Evolutionary conservation across 2,329 filamentous ascomycete genomes (phyloP).

Genomic region (Verticillium albo-atrum): DNA sequence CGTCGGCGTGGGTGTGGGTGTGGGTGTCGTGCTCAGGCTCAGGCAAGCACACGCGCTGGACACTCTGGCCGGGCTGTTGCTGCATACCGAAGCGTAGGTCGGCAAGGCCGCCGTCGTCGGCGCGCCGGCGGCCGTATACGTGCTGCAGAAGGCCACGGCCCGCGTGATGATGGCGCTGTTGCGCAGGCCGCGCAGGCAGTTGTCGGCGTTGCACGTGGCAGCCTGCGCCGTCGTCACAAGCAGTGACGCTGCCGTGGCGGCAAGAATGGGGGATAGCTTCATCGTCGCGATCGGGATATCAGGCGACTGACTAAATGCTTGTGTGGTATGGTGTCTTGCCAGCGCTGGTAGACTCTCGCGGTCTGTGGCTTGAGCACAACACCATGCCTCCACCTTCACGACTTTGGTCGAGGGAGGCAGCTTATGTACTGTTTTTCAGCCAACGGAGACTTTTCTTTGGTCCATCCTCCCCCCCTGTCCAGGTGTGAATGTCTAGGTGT

Average conservation of each 20-base stretch:
- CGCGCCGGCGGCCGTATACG: background rate
- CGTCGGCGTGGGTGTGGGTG: background rate
- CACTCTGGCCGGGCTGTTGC: background rate
- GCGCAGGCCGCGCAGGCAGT: conserved; percentile 9
- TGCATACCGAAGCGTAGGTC: conserved; percentile 1
- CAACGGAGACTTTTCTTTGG: too few relatives aligned
- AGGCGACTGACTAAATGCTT: too few relatives aligned
- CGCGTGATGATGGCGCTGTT: background rate
- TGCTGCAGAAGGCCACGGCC: background rate
- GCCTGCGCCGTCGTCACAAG: background rate
- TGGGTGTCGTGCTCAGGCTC: background rate
- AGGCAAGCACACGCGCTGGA: background rate
- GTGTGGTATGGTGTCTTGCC: too few relatives aligned
- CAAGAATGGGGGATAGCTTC: background rate
- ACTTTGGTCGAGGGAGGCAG: background rate
- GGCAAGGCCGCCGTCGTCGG: background rate
- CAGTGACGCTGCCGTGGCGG: background rate
- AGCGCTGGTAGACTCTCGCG: background rate
- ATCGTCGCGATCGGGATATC: background rate
- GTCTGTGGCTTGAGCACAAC: background rate
- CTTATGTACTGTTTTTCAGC: background rate
- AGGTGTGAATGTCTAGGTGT: too few relatives aligned
- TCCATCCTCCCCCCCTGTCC: too few relatives aligned
- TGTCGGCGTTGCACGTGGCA: conserved; percentile 6
- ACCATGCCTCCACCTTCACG: background rate